Base-by-base conservation (phyloP, 192 early-diverging fungal genomes). In the Umbelopsis sp. region DNA sequence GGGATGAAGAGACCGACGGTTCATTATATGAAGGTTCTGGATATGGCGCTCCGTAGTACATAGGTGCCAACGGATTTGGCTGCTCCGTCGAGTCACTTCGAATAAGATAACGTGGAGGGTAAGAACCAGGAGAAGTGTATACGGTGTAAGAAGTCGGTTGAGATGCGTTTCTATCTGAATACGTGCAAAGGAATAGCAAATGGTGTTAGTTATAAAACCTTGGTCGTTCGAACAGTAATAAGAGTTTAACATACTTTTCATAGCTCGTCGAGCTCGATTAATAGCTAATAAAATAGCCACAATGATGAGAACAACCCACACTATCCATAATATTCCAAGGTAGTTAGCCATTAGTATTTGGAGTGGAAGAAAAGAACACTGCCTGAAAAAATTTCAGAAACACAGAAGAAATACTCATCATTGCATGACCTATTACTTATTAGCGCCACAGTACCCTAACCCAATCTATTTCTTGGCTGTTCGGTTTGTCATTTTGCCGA, bases 41-140 rank as follows among this genome's bases (percentile, higher is more conserved):
- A 32, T 62, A 62, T 20, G 56, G 56, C 0, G 56, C 31, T 32
- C 56, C 56, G 34, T 62, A 62, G 31, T 62, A 62, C 31, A 62
- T 34, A 14, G 26, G 7, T 10, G 56, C 32, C 17, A 62, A 62
- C 34, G 56, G 56, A 14, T 62, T 62, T 36, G 56, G 14, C 2
- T 32, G 56, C 1, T 20, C 26, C 12, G 56, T 32, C 26, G 56
- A 62, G 31, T 62, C 17, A 34, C 14, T 62, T 29, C 56, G 29
- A 32, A 62, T 31, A 34, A 31, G 29, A 34, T 62, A 62, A 2
- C 31, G 24, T 20, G 56, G 56, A 29, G 56, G 29, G 20, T 62
- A 62, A 20, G 17, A 2, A 5, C n/a, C 47, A 16, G 47, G 16
- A 4, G 47, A 26, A 1, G 29, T 7, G 20, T 29, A 36, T 36